A percentile compares a stretch with the other conserved stretches of the same genome.
Evolutionary conservation across 2,329 filamentous ascomycete genomes (phyloP).

Genomic region (Zymoseptoria tritici): DNA sequence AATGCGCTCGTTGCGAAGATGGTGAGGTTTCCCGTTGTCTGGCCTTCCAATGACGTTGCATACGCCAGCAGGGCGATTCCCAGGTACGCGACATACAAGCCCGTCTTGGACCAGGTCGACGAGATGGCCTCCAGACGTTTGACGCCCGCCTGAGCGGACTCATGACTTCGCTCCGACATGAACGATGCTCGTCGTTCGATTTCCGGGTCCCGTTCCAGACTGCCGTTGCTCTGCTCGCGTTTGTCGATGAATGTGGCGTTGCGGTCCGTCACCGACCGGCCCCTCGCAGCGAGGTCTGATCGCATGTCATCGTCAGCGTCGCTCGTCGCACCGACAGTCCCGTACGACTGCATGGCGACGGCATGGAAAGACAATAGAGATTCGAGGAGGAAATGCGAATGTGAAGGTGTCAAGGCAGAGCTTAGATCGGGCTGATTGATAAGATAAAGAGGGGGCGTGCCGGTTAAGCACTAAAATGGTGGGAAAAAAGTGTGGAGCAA

Average conservation of each 20-base stretch:
- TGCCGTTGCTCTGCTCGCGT: constrained; percentile 12
- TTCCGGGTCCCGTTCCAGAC: constrained; percentile 11
- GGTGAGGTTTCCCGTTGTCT: constrained; percentile 54
- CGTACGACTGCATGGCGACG: constrained; percentile 14
- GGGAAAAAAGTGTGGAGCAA: not conserved
- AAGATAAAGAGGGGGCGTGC: not conserved
- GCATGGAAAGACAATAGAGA: constrained; percentile 2
- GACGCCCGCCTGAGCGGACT: constrained; percentile 40
- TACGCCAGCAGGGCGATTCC: constrained; percentile 46
- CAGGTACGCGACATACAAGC: constrained; percentile 42
- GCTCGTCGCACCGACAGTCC: constrained; percentile 10
- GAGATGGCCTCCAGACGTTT: constrained; percentile 43
- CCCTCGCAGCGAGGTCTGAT: constrained; percentile 11
- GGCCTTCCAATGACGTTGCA: constrained; percentile 58
- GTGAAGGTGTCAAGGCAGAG: constrained; percentile 4
- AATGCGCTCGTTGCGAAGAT: constrained; percentile 62
- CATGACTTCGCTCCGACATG: constrained; percentile 20
- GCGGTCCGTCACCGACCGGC: constrained; percentile 6
- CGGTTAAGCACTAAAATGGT: not conserved
- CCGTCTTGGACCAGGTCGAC: constrained; percentile 41
- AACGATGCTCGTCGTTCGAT: constrained; percentile 14
- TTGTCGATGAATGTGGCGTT: constrained; percentile 12
- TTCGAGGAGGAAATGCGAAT: not conserved
- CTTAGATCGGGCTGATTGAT: constrained; percentile 10
- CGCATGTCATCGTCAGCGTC: constrained; percentile 6